Evolutionary conservation across 805 yeast genomes (phyloP).

Genomic region (Babjeviella inositovora): DNA sequence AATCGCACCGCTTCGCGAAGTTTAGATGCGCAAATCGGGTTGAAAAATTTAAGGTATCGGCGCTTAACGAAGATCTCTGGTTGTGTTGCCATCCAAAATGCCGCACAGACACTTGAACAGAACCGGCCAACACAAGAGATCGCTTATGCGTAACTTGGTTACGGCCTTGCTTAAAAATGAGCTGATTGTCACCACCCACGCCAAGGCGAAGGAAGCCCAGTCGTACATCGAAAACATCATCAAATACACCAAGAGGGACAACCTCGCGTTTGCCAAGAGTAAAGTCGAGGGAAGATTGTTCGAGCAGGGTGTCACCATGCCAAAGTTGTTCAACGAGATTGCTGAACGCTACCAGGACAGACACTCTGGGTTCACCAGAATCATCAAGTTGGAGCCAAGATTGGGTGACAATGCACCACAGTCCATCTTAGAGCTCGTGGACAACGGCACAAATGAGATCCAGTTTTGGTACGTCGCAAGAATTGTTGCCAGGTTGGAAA

Average conservation of each 20-base stretch:
- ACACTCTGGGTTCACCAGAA: conserved; percentile 74
- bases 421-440: conserved; percentile 78
- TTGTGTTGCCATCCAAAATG: too few species aligned
- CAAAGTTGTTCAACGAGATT: conserved; percentile 54
- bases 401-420: conserved; percentile 84
- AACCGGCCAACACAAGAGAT: conserved; percentile 32
- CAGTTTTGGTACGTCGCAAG: conserved; percentile 69
- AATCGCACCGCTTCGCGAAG: too few species aligned
- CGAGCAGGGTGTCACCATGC: conserved; percentile 30
- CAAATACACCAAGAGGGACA: conserved; percentile 33
- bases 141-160: conserved; percentile 48
- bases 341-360: conserved; percentile 47
- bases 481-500: conserved; percentile 65
- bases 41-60: conserved; percentile 1
- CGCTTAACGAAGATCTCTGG: background rate
- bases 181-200: conserved; percentile 54
- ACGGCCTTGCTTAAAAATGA: conserved; percentile 57
- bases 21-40: too few species aligned
- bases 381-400: conserved; percentile 72
- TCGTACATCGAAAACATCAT: conserved; percentile 47
- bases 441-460: conserved; percentile 37
- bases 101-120: conserved; percentile 10
- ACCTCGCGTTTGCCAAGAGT: conserved; percentile 10
- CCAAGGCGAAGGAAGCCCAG: conserved; percentile 61
- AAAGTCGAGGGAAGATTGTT: conserved; percentile 18